Percentiles rank a stretch among this genome's conserved stretches.
Conservation (phyloP, 345 rosid genomes). For the Brassica cretica region DNA sequence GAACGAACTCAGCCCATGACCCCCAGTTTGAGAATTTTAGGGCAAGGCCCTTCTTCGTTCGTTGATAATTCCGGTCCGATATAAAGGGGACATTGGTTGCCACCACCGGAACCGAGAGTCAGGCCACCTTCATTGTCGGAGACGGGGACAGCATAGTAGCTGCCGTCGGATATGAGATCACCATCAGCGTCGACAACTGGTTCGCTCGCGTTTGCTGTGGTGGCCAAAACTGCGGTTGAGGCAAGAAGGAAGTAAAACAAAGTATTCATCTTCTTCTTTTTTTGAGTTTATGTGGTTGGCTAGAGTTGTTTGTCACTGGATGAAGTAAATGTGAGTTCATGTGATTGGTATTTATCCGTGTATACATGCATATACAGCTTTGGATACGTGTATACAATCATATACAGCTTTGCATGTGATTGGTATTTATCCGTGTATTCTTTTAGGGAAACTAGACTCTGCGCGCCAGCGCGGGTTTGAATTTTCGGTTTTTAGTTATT, state of each 20-base stretch:
- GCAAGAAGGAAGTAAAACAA: slow-evolving; percentile 23
- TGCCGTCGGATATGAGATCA: not conserved
- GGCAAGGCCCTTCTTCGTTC: slow-evolving; percentile 25
- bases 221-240: slow-evolving; percentile 7
- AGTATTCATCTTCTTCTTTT: slow-evolving; percentile 16
- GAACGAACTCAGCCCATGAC: slow-evolving; percentile 2
- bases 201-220: not conserved
- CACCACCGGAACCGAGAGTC: slow-evolving; percentile 20
- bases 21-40: slow-evolving; percentile 34
- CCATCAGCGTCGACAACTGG: slow-evolving; percentile 33
- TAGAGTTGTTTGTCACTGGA: not conserved
- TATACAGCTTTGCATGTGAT: too few species aligned
- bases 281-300: not conserved
- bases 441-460: too few species aligned
- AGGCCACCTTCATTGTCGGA: not conserved
- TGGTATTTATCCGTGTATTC: too few species aligned
- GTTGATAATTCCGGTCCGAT: slow-evolving; percentile 29
- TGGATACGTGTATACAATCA: too few species aligned
- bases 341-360: not conserved
- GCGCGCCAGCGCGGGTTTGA: too few species aligned
- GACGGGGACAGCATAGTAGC: slow-evolving; percentile 20
- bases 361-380: not conserved
- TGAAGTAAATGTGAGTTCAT: slow-evolving; percentile 4
- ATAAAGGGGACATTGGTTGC: slow-evolving; percentile 1
- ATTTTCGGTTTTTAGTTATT: too few species aligned